Evolutionary conservation across 306 rosid species (phyloP).

Genomic region (Fragaria vesca): DNA sequence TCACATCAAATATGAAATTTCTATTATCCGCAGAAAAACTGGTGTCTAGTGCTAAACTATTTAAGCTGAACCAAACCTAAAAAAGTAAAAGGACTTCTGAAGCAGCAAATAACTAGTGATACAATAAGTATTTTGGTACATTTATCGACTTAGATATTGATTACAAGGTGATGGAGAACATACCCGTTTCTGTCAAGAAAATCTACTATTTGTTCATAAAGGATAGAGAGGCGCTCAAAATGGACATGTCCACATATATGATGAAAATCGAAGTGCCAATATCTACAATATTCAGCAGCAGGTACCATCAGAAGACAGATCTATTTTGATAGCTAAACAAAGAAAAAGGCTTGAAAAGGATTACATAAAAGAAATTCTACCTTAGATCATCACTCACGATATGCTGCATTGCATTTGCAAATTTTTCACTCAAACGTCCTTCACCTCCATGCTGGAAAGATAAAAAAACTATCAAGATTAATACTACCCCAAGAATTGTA

Average conservation of each 20-base stretch:
- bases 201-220: conserved; percentile 85
- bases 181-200: conserved; percentile 88
- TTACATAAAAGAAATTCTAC: conserved; percentile 51
- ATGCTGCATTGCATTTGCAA: conserved; percentile 63
- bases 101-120: not conserved
- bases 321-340: conserved; percentile 1
- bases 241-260: conserved; percentile 90
- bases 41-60: not conserved
- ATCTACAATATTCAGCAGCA: conserved; percentile 49
- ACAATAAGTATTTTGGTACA: not conserved
- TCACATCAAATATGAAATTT: not conserved
- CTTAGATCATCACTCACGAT: conserved; percentile 76
- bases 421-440: conserved; percentile 77
- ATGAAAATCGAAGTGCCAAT: conserved; percentile 95
- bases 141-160: not conserved
- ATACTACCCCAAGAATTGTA: conserved; percentile 3
- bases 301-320: conserved; percentile 21
- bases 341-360: conserved; percentile 11
- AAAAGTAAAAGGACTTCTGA: not conserved
- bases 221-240: conserved; percentile 90
- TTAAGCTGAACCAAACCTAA: not conserved
- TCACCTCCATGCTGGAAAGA: conserved; percentile 90
- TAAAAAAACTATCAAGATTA: conserved; percentile 27
- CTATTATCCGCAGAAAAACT: not conserved
- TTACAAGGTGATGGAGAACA: conserved; percentile 30